Percentiles rank a stretch among this genome's conserved stretches.
Conservation (phyloP, 2,329 filamentous ascomycete species). For the Eutypella sp. region DNA sequence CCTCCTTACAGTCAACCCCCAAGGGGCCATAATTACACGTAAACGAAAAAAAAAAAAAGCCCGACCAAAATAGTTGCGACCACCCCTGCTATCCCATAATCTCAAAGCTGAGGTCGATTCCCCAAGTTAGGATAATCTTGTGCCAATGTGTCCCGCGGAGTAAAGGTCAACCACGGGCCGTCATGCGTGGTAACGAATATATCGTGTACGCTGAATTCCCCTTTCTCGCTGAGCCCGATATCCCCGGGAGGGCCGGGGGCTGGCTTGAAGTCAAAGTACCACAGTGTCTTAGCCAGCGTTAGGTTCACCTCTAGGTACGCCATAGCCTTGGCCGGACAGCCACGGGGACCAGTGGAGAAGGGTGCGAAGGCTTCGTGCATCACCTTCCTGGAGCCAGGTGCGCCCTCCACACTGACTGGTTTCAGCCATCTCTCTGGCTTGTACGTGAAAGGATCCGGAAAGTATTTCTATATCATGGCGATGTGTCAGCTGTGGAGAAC, state of each 20-base stretch:
- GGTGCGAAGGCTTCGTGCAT: conserved; percentile 29
- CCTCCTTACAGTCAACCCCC: too few species aligned
- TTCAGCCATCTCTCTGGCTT: conserved; percentile 11
- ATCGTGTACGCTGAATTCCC: conserved; percentile 12
- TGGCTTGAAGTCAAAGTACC: conserved; percentile 30
- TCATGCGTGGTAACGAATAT: conserved; percentile 13
- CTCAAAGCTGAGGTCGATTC: background rate
- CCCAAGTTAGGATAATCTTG: background rate
- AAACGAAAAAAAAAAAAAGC: conserved; percentile 12
- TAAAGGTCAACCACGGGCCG: conserved; percentile 10
- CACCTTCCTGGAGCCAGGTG: conserved; percentile 16
- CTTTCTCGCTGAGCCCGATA: conserved; percentile 4
- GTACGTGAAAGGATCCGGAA: conserved; percentile 5
- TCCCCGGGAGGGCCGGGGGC: background rate
- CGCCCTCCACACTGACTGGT: background rate
- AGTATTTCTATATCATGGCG: conserved; percentile 5
- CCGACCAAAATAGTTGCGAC: conserved; percentile 3
- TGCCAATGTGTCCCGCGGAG: conserved; percentile 3
- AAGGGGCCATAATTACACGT: too few species aligned
- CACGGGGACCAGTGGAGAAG: conserved; percentile 23
- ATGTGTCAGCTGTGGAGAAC: background rate
- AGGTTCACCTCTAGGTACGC: conserved; percentile 39
- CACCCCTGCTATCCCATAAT: too few species aligned
- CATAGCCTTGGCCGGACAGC: conserved; percentile 44
- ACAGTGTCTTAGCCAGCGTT: conserved; percentile 35